These are phyloP conservation scores for Fagopyrum tataricum DNA, from an alignment of 148 eudicot genomes.

Conservation along the genomic window DNA sequence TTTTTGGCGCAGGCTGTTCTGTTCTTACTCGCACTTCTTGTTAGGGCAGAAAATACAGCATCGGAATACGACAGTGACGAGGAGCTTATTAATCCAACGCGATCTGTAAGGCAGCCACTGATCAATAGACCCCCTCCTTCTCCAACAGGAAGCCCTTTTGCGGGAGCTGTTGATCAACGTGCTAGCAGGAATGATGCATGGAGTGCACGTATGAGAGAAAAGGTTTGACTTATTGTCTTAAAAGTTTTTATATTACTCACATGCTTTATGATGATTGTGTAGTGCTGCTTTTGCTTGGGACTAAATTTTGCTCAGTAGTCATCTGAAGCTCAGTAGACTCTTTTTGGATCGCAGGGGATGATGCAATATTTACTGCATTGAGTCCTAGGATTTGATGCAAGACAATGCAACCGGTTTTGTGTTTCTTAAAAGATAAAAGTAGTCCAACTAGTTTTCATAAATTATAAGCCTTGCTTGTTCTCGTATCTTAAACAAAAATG, in stretches of 20 bases:
- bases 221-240: slow-evolving; percentile 29
- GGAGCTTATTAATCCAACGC: slow-evolving; percentile 78
- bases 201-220: slow-evolving; percentile 98
- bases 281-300: not conserved
- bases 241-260: not conserved
- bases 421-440: not conserved
- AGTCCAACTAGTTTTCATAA: not conserved
- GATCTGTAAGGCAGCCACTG: slow-evolving; percentile 75
- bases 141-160: slow-evolving; percentile 51
- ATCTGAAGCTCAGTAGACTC: not conserved
- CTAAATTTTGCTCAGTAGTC: not conserved
- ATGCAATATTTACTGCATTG: too few species aligned
- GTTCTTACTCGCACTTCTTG: slow-evolving; percentile 69
- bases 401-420: too few species aligned
- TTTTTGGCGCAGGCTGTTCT: slow-evolving; percentile 44
- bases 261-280: not conserved
- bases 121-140: slow-evolving; percentile 48
- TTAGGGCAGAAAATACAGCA: slow-evolving; percentile 77
- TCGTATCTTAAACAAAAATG: too few species aligned
- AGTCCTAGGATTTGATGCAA: too few species aligned
- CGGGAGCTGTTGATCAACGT: slow-evolving; percentile 60
- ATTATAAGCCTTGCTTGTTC: not conserved
- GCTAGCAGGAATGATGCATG: slow-evolving; percentile 87
- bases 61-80: slow-evolving; percentile 92
- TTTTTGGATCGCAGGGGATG: not conserved